phyloP scores from a whole-genome alignment of 345 rosid genomes.

The Luvunga scandens region DNA sequence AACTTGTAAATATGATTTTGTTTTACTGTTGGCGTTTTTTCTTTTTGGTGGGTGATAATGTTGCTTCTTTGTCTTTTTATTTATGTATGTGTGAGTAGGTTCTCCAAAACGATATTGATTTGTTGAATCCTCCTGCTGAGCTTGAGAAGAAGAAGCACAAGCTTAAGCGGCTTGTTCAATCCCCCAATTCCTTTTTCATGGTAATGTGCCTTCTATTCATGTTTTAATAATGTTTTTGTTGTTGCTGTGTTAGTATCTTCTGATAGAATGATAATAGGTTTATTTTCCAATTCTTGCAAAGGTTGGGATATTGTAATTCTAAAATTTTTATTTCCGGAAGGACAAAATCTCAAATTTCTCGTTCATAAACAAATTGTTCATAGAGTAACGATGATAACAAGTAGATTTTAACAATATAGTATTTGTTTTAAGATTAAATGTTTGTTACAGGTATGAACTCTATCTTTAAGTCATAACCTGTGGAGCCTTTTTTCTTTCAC shows the following conservation, averaged over 20 bases:
- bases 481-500: too few relatives aligned
- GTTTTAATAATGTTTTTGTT: too few relatives aligned
- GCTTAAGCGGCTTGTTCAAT: conserved; percentile 76
- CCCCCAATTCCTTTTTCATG: conserved; percentile 76
- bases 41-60: not conserved
- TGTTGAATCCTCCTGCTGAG: conserved; percentile 71
- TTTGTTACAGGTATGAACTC: not conserved
- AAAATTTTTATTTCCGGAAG: not conserved
- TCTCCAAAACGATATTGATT: conserved; percentile 69
- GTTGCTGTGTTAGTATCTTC: not conserved
- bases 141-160: conserved; percentile 84
- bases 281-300: not conserved
- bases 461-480: not conserved
- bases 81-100: conserved; percentile 29
- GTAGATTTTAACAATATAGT: not conserved
- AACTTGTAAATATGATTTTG: not conserved
- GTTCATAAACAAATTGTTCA: not conserved
- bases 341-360: not conserved
- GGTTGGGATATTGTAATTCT: not conserved
- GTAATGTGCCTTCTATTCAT: conserved; percentile 17
- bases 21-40: too few relatives aligned
- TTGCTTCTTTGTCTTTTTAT: not conserved
- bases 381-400: not conserved
- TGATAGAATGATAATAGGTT: not conserved
- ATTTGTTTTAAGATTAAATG: not conserved